Conservation (phyloP, 345 rosid species). For the Reutealis trisperma region DNA sequence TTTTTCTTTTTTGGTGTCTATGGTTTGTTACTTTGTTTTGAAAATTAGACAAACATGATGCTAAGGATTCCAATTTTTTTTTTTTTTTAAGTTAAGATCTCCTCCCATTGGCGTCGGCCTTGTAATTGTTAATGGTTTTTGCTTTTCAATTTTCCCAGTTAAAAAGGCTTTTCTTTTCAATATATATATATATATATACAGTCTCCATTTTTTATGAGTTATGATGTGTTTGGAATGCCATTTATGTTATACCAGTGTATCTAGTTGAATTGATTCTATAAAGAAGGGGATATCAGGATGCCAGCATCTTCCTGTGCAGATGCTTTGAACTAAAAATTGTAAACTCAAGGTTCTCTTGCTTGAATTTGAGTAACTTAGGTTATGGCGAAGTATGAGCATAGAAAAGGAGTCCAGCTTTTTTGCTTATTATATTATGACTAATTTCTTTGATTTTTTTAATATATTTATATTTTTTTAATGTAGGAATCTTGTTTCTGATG, state of each 20-base stretch:
- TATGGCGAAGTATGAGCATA: background rate
- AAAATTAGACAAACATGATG: too few relatives aligned
- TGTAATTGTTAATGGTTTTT: background rate
- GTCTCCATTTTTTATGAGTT: background rate
- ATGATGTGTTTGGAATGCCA: background rate
- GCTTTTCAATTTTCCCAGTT: background rate
- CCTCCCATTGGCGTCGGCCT: background rate
- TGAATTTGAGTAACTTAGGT: background rate
- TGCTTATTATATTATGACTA: background rate
- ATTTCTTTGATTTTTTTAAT: background rate
- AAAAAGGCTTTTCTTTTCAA: too few relatives aligned
- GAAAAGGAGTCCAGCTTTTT: background rate
- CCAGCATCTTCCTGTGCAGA: too few relatives aligned
- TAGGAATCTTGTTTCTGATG: conserved; percentile 7
- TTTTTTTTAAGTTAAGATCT: background rate
- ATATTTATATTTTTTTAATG: conserved; percentile 5
- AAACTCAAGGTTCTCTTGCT: background rate
- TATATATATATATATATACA: too few relatives aligned
- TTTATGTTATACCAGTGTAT: too few relatives aligned
- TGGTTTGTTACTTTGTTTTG: too few relatives aligned
- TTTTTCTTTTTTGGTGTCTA: too few relatives aligned
- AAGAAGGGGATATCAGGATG: too few relatives aligned
- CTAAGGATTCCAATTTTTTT: too few relatives aligned
- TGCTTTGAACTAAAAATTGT: too few relatives aligned
- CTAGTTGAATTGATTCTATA: too few relatives aligned